phyloP scores from a whole-genome alignment of 2,329 filamentous ascomycete genomes.

The Ophiostoma tasmaniense region DNA sequence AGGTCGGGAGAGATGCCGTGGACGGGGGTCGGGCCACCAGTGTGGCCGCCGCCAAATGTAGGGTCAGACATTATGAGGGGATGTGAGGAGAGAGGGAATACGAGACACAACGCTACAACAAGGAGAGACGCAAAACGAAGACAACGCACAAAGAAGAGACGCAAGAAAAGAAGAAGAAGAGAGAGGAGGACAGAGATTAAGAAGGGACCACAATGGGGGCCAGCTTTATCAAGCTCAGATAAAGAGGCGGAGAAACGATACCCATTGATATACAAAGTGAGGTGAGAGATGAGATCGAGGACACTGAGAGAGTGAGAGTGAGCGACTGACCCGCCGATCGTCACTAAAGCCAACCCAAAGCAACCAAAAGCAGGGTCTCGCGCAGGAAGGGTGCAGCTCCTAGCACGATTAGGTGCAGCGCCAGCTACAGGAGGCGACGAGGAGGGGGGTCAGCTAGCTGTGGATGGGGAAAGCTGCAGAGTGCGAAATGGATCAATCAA shows the following conservation, averaged over 20 bases:
- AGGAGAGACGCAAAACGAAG: neutral
- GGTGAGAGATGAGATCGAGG: neutral
- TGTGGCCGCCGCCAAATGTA: neutral
- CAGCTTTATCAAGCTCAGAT: neutral
- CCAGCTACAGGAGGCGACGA: neutral
- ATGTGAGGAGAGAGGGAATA: neutral
- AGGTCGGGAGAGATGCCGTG: slow-evolving; percentile 8
- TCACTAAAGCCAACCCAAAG: slow-evolving; percentile 1
- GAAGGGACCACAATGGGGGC: neutral
- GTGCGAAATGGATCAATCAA: neutral
- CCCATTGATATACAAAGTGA: neutral
- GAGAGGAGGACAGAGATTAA: neutral
- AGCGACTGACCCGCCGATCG: neutral
- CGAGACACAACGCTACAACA: neutral
- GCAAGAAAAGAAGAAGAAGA: neutral
- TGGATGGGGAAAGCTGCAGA: neutral
- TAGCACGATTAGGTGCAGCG: neutral
- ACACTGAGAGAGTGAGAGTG: neutral
- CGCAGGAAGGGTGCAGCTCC: neutral
- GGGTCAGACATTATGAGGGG: slow-evolving; percentile 9
- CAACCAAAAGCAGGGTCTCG: slow-evolving; percentile 4
- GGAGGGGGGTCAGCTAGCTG: slow-evolving; percentile 3
- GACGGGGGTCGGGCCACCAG: slow-evolving; percentile 8
- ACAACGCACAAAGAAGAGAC: neutral
- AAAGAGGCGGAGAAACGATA: neutral